A percentile compares a stretch with the other conserved stretches of the same genome.
phyloP scores from a whole-genome alignment of 352 stramenopile genomes.

The Phytophthora tentaculata region DNA sequence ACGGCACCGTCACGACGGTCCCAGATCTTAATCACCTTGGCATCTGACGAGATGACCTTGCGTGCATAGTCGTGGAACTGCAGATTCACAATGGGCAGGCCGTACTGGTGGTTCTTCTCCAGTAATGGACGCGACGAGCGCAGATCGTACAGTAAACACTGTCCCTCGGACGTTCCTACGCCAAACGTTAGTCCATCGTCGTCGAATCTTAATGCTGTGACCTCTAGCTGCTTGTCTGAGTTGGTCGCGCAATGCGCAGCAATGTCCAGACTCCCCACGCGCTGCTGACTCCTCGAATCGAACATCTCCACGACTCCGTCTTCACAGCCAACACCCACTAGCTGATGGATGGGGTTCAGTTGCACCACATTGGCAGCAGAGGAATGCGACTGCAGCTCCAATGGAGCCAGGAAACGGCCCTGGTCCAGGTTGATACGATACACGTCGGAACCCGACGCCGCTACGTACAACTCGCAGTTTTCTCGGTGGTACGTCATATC shows the following conservation, averaged over 20 bases:
- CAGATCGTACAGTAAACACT: slow-evolving; percentile 97
- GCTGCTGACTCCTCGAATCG: slow-evolving; percentile 89
- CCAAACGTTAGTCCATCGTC: slow-evolving; percentile 95
- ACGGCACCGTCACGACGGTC: slow-evolving; percentile 89
- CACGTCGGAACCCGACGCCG: slow-evolving; percentile 85
- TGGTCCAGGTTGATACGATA: slow-evolving; percentile 99
- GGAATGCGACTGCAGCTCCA: slow-evolving; percentile 63
- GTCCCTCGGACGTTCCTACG: slow-evolving; percentile 93
- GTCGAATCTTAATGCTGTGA: slow-evolving; percentile 96
- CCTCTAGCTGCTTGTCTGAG: slow-evolving; percentile 61
- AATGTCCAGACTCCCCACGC: slow-evolving; percentile 73
- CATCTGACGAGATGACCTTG: slow-evolving; percentile 95
- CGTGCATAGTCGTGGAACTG: slow-evolving; percentile 92
- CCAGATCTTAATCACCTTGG: slow-evolving; percentile 99
- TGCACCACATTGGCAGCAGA: slow-evolving; percentile 89
- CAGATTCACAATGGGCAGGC: slow-evolving; percentile 94
- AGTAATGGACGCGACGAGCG: slow-evolving; percentile 94
- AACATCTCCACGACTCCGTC: slow-evolving; percentile 96
- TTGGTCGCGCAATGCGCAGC: slow-evolving; percentile 37
- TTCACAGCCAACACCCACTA: slow-evolving; percentile 92
- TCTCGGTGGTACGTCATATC: slow-evolving; percentile 97
- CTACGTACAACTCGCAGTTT: slow-evolving; percentile 97
- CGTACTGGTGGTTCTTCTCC: slow-evolving; percentile 98
- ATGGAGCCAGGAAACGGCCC: slow-evolving; percentile 93
- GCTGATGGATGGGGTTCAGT: slow-evolving; percentile 91